Evolutionary conservation across 208 protist species (phyloP).

Genomic region (Leishmania tropica): DNA sequence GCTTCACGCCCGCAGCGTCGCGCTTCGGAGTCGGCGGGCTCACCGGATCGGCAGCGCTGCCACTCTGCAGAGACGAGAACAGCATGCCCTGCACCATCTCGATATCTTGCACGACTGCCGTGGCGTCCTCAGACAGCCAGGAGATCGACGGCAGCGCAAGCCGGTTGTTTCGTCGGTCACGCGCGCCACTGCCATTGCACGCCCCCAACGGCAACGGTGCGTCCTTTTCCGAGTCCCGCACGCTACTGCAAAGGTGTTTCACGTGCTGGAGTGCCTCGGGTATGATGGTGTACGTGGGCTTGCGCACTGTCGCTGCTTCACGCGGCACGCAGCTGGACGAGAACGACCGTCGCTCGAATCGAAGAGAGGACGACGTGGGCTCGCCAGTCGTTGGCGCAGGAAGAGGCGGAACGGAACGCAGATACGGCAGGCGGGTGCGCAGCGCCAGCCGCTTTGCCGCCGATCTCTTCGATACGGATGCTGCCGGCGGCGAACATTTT

Average conservation of each 20-base stretch:
- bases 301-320: conserved; percentile 1
- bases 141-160: background rate
- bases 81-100: conserved; percentile 27
- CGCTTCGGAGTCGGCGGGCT: conserved; percentile 7
- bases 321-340: conserved; percentile 9
- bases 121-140: conserved; percentile 13
- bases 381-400: background rate
- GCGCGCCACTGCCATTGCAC: background rate
- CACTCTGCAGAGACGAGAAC: conserved; percentile 29
- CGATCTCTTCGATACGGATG: conserved; percentile 13
- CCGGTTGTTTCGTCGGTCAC: conserved; percentile 18
- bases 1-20: background rate
- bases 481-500: background rate
- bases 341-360: conserved; percentile 13
- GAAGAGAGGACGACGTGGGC: background rate
- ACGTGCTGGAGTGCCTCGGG: conserved; percentile 24
- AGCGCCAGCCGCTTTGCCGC: conserved; percentile 22
- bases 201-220: background rate
- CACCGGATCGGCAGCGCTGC: conserved; percentile 6
- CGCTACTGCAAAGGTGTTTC: conserved; percentile 25
- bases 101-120: conserved; percentile 19
- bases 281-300: conserved; percentile 18
- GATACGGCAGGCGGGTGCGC: conserved; percentile 28
- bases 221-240: conserved; percentile 15
- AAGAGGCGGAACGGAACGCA: conserved; percentile 9